Evolutionary conservation across 495 filamentous ascomycete species (phyloP), one percentile per base, ranked within the genome.

Genomic region (Talaromyces liani): DNA sequence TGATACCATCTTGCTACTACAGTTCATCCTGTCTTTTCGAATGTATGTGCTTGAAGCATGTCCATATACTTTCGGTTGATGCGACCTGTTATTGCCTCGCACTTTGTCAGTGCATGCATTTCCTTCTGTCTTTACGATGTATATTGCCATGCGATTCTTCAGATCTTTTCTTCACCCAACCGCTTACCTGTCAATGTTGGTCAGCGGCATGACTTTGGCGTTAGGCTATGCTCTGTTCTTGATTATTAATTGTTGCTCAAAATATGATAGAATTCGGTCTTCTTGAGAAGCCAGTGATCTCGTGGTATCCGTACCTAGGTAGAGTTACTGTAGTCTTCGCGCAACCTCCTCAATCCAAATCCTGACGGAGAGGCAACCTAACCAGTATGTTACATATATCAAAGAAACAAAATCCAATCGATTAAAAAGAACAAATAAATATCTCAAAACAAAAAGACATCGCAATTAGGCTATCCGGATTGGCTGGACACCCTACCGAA

Each of bases 1-100:
- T 62, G 60, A 62, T 62, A 62, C 60, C 60, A 62, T 62, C n/a
- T 53, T 62, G 60, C 56, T 20, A 8, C 31, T 58, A 58, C 31
- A 14, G n/a, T 55, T 24, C 56, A 33, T 14, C 29, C 1, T 18
- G 10, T 33, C 29, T 22, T 33, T 20, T 36, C n/a, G 53, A 27
- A 27, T 56, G 22, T 27, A 25, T 56, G 53, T 56, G 14, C 27
- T 25, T 29, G 53, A 27, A 56, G 22, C 27, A 41, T 56, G 5
- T 56, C 27, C 53, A 31, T 55, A 24, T 29, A 14, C 5, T 56
- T 56, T 56, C 53, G 20, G 53, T 27, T 27, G 22, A 41, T 41
- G 36, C 12, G 14, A n/a, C 18, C 49, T 54, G 18, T 22, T 54
- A 12, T 29, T 29, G 29, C 8, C 22, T 56, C 18, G 6, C 6